Evolutionary conservation across 2,329 filamentous ascomycete genomes (phyloP), one percentile per base, ranked within the genome.

Genomic region (Trichophyton verrucosum): DNA sequence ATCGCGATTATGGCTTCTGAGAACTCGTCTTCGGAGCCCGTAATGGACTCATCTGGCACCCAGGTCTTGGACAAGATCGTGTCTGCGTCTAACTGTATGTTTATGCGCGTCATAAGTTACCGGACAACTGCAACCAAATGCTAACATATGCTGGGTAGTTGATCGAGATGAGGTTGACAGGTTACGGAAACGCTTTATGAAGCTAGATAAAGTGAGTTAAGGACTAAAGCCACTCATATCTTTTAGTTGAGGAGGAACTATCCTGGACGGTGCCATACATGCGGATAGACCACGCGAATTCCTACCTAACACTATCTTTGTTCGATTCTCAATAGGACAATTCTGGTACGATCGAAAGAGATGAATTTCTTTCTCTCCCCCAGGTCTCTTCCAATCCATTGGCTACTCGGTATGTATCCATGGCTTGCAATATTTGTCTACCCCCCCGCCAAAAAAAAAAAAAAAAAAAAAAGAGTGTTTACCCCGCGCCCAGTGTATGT

Each of bases 351-450:
- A 96, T 99, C 76, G 94, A 99, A 77, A 91, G 94, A 71, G 92
- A 97, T 73, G 94, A 99, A 75, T 99, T 99, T 76, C 86, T 99
- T 66, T 94, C 89, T 70, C 85, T 99, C 62, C 94, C 94, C 40
- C 94, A 97, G 78, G 95, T 99, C 73, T 95, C 91, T 61, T 96
- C 92, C 57, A 99, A 99, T 77, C 94, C 94, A 30, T 86, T 99
- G 60, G 94, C 94, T 66, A 97, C 94, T 70, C 88, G 92, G 88
- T 91, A 79, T 69, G 58, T 33, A 22, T 6, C 3, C 40, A 8
- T n/a, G 40, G 40, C 40, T n/a, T 7, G n/a, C 40, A n/a, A 17
- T 15, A 44, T 44, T n/a, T 38, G 9, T 13, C 9, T 13, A 13
- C 3, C 3, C 1, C 20, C 44, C 20, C 8, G 1, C n/a, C n/a